Base-by-base conservation (phyloP, 768 basidiomycete species). In the Kondoa subrosea region DNA sequence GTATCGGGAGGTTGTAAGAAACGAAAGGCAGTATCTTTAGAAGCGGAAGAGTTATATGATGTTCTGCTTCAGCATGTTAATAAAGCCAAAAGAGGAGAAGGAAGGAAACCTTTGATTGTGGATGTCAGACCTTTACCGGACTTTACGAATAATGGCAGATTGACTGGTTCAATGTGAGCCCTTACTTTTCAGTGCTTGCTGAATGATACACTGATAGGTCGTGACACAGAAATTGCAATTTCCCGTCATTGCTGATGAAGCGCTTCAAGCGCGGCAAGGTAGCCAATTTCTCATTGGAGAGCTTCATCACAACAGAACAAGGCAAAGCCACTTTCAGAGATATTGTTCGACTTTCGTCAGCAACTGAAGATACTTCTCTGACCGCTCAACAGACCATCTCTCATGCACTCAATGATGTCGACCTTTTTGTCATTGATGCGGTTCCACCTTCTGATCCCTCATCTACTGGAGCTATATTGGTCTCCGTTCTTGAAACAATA, bases 171-270 rank as follows among this genome's bases (percentile, higher is more conserved):
- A 27, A 63, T 63, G 61, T 63, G 29, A 21, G 61, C 34, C 30
- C 29, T 25, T 27, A 25, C 58, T 25, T 12, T 14, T 59, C 58
- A 31, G 29, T 31, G 25, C 56, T 60, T 12, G 30, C 58, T 25
- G 14, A 4, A 31, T 14, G 58, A 4, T 27, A 4, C 14, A 14
- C 4, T 60, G 8, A 31, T 26, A 12, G 14, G 58, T 12, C 29
- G 2, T 8, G 32, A 8, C 4, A 29, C 60, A 68, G 68, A 15
- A 71, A 72, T 67, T 68, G 71, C 57, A 64, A 66, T 34, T 66
- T 72, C 58, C 72, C 72, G 4, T 61, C 64, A 1, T 56, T 72
- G n/a, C 70, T 72, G 57, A 64, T 71, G 31, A 72, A 72, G 65
- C 61, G 72, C 32, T 70, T 72, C 57, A 64, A 67, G 4, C 67